These are phyloP conservation scores for Penstemon davidsonii DNA, from an alignment of 257 asterid genomes.

Conservation along the genomic window DNA sequence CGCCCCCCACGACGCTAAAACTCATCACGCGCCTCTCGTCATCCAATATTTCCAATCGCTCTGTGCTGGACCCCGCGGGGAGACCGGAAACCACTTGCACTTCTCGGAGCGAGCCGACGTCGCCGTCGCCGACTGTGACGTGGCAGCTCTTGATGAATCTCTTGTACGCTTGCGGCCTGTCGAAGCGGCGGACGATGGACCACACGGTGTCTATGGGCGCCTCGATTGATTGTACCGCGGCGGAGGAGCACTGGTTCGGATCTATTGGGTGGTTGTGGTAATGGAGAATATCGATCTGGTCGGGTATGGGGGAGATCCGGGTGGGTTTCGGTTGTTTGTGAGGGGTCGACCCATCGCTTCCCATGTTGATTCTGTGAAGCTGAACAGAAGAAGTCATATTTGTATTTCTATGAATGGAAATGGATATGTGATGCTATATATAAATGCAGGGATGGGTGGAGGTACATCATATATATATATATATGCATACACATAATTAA, in stretches of 20 bases:
- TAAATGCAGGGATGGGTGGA: slow-evolving; percentile 6
- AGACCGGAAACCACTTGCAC: slow-evolving; percentile 78
- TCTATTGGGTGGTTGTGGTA: slow-evolving; percentile 66
- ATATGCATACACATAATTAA: too few species aligned
- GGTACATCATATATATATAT: not conserved
- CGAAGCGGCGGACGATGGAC: slow-evolving; percentile 84
- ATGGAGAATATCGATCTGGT: slow-evolving; percentile 31
- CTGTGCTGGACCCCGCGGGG: slow-evolving; percentile 75
- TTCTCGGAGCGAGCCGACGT: slow-evolving; percentile 73
- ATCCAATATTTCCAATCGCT: slow-evolving; percentile 70
- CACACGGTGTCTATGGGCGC: slow-evolving; percentile 67
- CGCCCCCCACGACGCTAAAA: slow-evolving; percentile 81
- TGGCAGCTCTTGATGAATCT: slow-evolving; percentile 73
- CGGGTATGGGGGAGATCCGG: slow-evolving; percentile 44
- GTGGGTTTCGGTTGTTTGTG: slow-evolving; percentile 35
- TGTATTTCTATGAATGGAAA: not conserved
- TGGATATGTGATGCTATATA: slow-evolving; percentile 17
- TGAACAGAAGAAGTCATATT: slow-evolving; percentile 68
- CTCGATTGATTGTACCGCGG: slow-evolving; percentile 51
- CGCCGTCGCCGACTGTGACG: slow-evolving; percentile 64
- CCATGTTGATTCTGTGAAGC: slow-evolving; percentile 40
- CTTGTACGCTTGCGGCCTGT: slow-evolving; percentile 79
- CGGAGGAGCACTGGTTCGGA: slow-evolving; percentile 68
- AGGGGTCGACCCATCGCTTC: slow-evolving; percentile 26
- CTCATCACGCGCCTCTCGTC: slow-evolving; percentile 78